phyloP scores from a whole-genome alignment of 2,329 filamentous ascomycete species.

The Fusarium graminum region DNA sequence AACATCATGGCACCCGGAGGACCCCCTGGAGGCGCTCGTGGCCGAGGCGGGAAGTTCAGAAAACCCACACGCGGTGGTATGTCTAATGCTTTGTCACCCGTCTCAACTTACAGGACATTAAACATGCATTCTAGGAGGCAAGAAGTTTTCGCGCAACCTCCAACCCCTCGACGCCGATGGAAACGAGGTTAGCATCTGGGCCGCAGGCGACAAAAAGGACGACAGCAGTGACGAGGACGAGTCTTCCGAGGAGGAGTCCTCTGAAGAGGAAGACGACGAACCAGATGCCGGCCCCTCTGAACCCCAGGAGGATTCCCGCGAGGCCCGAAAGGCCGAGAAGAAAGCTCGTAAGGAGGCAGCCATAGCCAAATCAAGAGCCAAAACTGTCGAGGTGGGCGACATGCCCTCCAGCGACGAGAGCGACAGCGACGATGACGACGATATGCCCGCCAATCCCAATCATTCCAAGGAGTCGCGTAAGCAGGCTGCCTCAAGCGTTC shows the following conservation, averaged over 20 bases:
- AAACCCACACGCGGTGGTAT: slow-evolving; percentile 93
- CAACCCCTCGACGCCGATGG: slow-evolving; percentile 90
- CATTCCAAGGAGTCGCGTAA: slow-evolving; percentile 81
- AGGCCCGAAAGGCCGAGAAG: slow-evolving; percentile 87
- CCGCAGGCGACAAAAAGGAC: slow-evolving; percentile 65
- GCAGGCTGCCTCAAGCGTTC: slow-evolving; percentile 62
- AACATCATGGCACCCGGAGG: slow-evolving; percentile 59
- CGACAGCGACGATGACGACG: slow-evolving; percentile 68
- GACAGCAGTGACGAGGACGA: slow-evolving; percentile 67
- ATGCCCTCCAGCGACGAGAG: slow-evolving; percentile 81
- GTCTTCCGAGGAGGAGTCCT: slow-evolving; percentile 65
- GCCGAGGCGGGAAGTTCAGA: slow-evolving; percentile 92
- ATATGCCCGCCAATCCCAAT: slow-evolving; percentile 91
- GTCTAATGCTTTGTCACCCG: slow-evolving; percentile 43
- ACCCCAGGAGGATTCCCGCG: slow-evolving; percentile 72
- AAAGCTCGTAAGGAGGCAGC: slow-evolving; percentile 94
- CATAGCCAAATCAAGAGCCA: slow-evolving; percentile 79
- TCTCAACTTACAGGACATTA: background rate
- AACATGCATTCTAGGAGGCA: slow-evolving; percentile 74
- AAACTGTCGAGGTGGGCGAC: slow-evolving; percentile 84
- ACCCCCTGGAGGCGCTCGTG: slow-evolving; percentile 71
- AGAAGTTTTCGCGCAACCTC: slow-evolving; percentile 93
- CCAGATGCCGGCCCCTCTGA: slow-evolving; percentile 57
- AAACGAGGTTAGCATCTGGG: slow-evolving; percentile 91
- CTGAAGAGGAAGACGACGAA: slow-evolving; percentile 65